Evolutionary conservation across 345 rosid genomes (phyloP).

Genomic region (Mangifera indica): DNA sequence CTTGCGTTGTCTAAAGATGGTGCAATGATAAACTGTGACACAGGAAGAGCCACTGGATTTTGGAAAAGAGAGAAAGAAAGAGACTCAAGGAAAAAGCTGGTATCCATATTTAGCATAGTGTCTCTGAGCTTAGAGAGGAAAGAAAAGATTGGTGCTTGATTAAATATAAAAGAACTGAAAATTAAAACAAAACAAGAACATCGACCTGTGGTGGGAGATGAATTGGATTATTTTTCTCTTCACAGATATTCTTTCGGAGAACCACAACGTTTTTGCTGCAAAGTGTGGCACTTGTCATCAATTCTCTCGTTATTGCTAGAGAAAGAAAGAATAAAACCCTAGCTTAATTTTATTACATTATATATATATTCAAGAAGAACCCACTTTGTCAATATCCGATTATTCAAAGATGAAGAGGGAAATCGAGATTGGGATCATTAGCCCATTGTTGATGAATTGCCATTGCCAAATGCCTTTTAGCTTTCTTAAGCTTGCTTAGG

Average conservation of each 20-base stretch:
- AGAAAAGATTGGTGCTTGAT: background rate
- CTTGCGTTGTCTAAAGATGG: conserved; percentile 33
- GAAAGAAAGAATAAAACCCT: background rate
- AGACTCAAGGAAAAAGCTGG: conserved; percentile 20
- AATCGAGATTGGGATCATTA: too few species aligned
- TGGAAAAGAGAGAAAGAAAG: conserved; percentile 14
- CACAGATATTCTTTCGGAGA: conserved; percentile 22
- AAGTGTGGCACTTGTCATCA: conserved; percentile 22
- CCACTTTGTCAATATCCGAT: background rate
- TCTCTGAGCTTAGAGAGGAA: conserved; percentile 12
- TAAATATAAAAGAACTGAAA: too few species aligned
- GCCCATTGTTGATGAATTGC: too few species aligned
- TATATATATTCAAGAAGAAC: background rate
- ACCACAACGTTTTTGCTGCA: background rate
- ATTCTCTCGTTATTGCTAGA: background rate
- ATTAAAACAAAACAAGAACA: background rate
- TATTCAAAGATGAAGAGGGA: too few species aligned
- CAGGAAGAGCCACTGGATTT: conserved; percentile 26
- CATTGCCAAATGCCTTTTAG: too few species aligned
- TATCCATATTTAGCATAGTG: conserved; percentile 28
- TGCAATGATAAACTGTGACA: conserved; percentile 37
- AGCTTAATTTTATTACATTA: background rate
- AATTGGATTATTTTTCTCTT: conserved; percentile 7
- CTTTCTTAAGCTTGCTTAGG: too few species aligned
- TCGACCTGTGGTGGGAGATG: conserved; percentile 1